These are phyloP conservation scores for Fraxinus albicans DNA, from an alignment of 305 asterid species.

Conservation along the genomic window DNA sequence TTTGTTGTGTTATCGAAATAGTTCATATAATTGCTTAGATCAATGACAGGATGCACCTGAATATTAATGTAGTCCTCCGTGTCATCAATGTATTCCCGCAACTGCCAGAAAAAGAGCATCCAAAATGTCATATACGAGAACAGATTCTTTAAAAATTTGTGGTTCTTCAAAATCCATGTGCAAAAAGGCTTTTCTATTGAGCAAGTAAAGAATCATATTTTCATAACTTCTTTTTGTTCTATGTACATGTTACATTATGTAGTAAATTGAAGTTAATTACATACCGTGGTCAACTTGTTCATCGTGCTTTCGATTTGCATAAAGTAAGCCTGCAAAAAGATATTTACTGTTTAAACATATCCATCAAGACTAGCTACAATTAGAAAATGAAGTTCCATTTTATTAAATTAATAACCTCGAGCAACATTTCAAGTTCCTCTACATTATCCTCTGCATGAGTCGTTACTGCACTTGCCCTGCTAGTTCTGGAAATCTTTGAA, in stretches of 20 bases:
- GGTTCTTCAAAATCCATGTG: background rate
- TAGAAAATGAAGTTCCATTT: background rate
- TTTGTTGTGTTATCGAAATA: background rate
- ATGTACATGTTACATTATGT: background rate
- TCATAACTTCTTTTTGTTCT: background rate
- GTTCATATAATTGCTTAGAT: background rate
- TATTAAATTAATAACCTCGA: constrained; percentile 56
- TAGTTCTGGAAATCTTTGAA: constrained; percentile 55
- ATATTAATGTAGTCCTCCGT: constrained; percentile 94
- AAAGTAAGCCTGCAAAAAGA: constrained; percentile 70
- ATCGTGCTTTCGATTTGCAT: constrained; percentile 87
- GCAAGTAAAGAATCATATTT: background rate
- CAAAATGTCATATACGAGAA: background rate
- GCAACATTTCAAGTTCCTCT: constrained; percentile 94
- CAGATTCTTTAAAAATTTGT: background rate
- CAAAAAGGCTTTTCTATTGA: background rate
- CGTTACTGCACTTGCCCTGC: constrained; percentile 47
- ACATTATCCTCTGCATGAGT: constrained; percentile 59
- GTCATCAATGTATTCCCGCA: constrained; percentile 86
- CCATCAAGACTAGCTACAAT: background rate
- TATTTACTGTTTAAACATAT: background rate
- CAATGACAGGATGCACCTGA: constrained; percentile 50
- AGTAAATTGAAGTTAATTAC: constrained; percentile 10
- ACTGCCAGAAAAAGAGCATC: constrained; percentile 32
- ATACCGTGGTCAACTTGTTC: constrained; percentile 78